A percentile compares a stretch with the other conserved stretches of the same genome.
These are phyloP conservation scores for Microthyrium microscopicum DNA, from an alignment of 2,329 filamentous ascomycete genomes.

Conservation along the genomic window DNA sequence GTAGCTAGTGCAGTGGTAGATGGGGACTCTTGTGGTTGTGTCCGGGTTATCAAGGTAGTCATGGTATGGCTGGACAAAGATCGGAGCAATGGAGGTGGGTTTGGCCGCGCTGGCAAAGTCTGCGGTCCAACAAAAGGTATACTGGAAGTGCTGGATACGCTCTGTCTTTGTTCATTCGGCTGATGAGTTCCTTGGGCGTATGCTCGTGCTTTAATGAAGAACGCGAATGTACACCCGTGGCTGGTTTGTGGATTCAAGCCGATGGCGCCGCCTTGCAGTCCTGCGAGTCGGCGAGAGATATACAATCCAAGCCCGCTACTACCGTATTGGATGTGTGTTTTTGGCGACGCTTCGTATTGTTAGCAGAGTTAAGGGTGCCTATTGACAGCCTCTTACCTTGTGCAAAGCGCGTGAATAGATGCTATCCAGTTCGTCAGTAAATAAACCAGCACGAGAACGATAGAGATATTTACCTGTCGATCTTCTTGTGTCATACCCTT, in stretches of 20 bases:
- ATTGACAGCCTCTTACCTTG: conserved; percentile 22
- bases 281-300: conserved; percentile 48
- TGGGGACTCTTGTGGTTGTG: no score
- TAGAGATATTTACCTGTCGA: not conserved
- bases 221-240: conserved; percentile 47
- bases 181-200: not conserved
- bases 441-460: not conserved
- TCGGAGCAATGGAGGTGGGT: no score
- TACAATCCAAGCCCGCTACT: conserved; percentile 35
- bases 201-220: conserved; percentile 41
- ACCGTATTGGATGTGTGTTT: conserved; percentile 31
- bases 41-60: no score
- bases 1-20: no score
- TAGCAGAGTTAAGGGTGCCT: not conserved
- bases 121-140: no score
- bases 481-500: conserved; percentile 21
- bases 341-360: conserved; percentile 47
- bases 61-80: no score
- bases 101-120: no score
- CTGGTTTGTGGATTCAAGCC: conserved; percentile 43
- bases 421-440: not conserved
- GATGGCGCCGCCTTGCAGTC: conserved; percentile 54
- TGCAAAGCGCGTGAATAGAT: conserved; percentile 52
- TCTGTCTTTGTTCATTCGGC: not conserved
- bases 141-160: not conserved